Base-by-base conservation (phyloP, 495 filamentous ascomycete species). In the Tuber aestivum region DNA sequence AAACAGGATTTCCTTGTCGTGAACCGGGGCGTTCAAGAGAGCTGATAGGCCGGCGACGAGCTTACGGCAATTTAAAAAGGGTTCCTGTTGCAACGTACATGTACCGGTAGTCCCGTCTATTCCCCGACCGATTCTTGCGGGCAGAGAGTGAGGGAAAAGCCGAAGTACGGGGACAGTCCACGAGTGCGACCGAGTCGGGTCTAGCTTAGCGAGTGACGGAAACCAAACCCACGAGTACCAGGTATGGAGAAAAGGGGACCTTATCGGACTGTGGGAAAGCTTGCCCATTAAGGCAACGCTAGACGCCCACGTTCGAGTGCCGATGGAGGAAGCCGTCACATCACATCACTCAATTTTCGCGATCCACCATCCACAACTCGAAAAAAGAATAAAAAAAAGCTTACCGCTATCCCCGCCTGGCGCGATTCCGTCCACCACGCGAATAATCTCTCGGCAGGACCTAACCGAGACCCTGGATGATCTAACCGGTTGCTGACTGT, bases 291-390 rank as follows among this genome's bases (percentile, higher is more conserved):
- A 32, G 56, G 56, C n/a, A 65, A 32, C 56, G 4, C 10, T 12
- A 65, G 32, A 65, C 56, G 10, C 56, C 9, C n/a, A n/a, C n/a
- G n/a, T n/a, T n/a, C n/a, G n/a, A 32, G 18, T 32, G 12, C 56
- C 56, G 56, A 32, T 65, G 27, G 56, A 27, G 56, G 10, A 27
- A 65, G 27, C 56, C n/a, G 56, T 65, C 56, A 65, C 56, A 65
- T 65, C 56, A 65, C 56, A 32, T 65, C 56, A 65, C 56, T 56
- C 48, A 65, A 65, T 65, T 65, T 65, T 65, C 56, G 27, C 56
- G n/a, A 65, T 65, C 56, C 27, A 3, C 27, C 8, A 56, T 56
- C 21, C n/a, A n/a, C n/a, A n/a, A n/a, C n/a, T n/a, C n/a, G n/a
- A n/a, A n/a, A n/a, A n/a, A n/a, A n/a, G n/a, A n/a, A n/a, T n/a